Evolutionary conservation across 2,329 filamentous ascomycete species (phyloP), one percentile per base, ranked within the genome.

Genomic region (Parasarocladium wereldwijsianum): DNA sequence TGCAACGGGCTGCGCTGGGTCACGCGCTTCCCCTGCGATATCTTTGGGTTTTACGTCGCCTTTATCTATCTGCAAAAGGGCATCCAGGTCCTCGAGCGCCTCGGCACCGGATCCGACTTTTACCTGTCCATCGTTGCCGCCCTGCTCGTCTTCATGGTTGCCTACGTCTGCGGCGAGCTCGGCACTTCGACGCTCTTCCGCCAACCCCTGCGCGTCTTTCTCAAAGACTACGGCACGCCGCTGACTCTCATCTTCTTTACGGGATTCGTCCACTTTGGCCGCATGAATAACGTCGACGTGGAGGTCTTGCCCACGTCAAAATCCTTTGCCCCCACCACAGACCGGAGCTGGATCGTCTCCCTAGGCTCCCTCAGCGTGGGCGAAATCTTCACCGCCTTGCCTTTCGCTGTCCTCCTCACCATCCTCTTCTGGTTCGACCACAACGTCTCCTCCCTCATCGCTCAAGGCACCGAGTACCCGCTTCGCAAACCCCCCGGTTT

Each of bases 51-150:
- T 57, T 93, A 93, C 48, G 84, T 93, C 27, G 84, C 84, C 33
- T 85, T 81, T 47, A 87, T 93, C 51, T 93, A 93, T 48, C 64
- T 93, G 13, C 83, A 93, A 46, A 93, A 93, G 54, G 84, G 84
- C 11, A 77, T 93, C 37, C 82, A 93, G 52, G 81, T 92, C 10
- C 66, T 93, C 13, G 76, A 75, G 24, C 67, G 77, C 9, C 78
- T 92, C 44, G 85, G 80, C 52, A 46, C 62, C 50, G 52, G 60
- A 40, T 64, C 62, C 28, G 68, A 78, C 47, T 60, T 90, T 58
- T 93, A 92, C 46, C 67, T 93, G 16, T 85, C 80, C 26, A 70
- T 92, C 42, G 67, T 76, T 41, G 70, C 85, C 2, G 68, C 81
- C 6, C 59, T 92, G 21, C 66, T 92, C 12, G 81, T 93, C 36